Evolutionary conservation across 2,329 filamentous ascomycete species (phyloP).

Genomic region (Fusarium abutilonis): DNA sequence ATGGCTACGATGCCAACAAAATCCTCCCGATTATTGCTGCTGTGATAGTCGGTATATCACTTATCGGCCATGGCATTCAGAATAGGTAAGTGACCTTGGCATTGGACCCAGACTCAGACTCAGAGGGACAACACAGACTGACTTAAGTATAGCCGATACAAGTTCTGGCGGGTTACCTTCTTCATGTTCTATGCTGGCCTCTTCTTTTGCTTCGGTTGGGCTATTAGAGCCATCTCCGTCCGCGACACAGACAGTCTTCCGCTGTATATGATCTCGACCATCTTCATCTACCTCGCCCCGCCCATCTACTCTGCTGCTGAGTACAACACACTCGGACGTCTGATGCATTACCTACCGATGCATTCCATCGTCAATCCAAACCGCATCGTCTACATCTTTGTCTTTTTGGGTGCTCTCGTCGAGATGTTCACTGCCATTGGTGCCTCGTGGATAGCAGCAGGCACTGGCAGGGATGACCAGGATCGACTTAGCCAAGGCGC

Average conservation of each 20-base stretch:
- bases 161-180: constrained; percentile 43
- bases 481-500: constrained; percentile 66
- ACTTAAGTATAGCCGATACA: constrained; percentile 28
- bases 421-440: constrained; percentile 40
- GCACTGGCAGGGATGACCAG: constrained; percentile 55
- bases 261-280: constrained; percentile 41
- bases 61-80: constrained; percentile 31
- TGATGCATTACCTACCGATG: constrained; percentile 45
- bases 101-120: background rate
- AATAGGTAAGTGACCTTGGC: constrained; percentile 19
- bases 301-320: constrained; percentile 42
- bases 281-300: constrained; percentile 41
- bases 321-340: constrained; percentile 42
- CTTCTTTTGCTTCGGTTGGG: constrained; percentile 39
- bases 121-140: background rate
- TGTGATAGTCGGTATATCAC: constrained; percentile 33
- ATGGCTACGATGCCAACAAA: constrained; percentile 42
- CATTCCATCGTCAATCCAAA: constrained; percentile 43
- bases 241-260: constrained; percentile 35
- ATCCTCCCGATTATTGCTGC: constrained; percentile 36
- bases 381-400: constrained; percentile 43
- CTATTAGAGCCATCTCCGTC: constrained; percentile 35
- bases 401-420: constrained; percentile 40
- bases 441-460: constrained; percentile 42
- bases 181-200: constrained; percentile 44